These are phyloP conservation scores for Ogataea neopini DNA, from an alignment of 805 yeast species.

Conservation along the genomic window DNA sequence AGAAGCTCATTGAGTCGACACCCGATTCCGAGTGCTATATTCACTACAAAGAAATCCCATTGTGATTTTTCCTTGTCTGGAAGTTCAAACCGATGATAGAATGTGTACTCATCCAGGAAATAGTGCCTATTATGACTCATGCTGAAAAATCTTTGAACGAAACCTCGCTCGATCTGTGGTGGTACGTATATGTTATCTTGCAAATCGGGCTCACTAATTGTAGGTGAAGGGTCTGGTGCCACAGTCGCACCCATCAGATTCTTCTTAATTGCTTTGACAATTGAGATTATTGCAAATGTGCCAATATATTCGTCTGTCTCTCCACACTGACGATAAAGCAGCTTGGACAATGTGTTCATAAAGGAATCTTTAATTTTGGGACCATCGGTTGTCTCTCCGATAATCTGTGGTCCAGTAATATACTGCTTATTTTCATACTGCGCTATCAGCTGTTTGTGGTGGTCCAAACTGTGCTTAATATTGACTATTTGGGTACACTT, in stretches of 20 bases:
- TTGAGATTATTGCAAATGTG: constrained; percentile 26
- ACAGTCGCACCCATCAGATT: constrained; percentile 17
- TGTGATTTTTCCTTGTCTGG: constrained; percentile 14
- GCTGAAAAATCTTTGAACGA: constrained; percentile 19
- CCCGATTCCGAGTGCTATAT: constrained; percentile 23
- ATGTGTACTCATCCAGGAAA: constrained; percentile 18
- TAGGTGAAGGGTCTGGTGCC: constrained; percentile 12
- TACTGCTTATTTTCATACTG: not conserved
- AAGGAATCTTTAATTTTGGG: not conserved
- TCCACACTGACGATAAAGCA: constrained; percentile 13
- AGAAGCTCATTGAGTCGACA: constrained; percentile 22
- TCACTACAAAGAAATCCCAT: constrained; percentile 22
- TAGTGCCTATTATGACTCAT: constrained; percentile 23
- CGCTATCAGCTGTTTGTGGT: not conserved
- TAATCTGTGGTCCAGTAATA: too few relatives aligned
- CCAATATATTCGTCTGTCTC: constrained; percentile 27
- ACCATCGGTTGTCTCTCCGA: not conserved
- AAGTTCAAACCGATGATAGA: constrained; percentile 3
- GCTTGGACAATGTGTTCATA: constrained; percentile 15
- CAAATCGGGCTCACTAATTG: constrained; percentile 12
- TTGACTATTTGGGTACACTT: not conserved
- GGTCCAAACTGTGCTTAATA: constrained; percentile 2
- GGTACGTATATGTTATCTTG: constrained; percentile 18
- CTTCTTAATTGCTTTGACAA: constrained; percentile 24
- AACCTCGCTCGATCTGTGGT: constrained; percentile 16